A percentile compares a stretch with the other conserved stretches of the same genome.
phyloP scores from a whole-genome alignment of 2,329 filamentous ascomycete species.

The Xylariaceae sp. region DNA sequence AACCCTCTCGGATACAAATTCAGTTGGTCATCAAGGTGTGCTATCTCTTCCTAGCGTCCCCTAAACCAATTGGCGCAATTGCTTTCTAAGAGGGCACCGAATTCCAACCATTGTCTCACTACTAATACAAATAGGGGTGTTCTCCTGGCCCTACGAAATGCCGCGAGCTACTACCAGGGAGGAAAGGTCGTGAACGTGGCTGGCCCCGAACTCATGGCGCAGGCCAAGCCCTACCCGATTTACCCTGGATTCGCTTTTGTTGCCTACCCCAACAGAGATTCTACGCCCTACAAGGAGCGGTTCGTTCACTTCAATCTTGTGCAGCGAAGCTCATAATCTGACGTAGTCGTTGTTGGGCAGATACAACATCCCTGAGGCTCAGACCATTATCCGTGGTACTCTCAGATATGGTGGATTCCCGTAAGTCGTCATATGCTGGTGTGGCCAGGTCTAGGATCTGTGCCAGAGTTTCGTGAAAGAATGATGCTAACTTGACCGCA shows the following conservation, averaged over 20 bases:
- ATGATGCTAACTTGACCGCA: neutral
- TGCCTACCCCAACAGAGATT: slow-evolving; percentile 90
- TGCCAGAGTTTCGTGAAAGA: neutral
- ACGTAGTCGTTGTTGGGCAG: neutral
- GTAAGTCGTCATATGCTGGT: neutral
- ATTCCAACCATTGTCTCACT: slow-evolving; percentile 56
- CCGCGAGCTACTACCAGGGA: slow-evolving; percentile 76
- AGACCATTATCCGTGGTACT: slow-evolving; percentile 80
- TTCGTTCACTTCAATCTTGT: neutral
- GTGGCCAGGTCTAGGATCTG: neutral
- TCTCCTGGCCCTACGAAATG: slow-evolving; percentile 77
- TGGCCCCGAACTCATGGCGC: slow-evolving; percentile 66
- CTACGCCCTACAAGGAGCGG: slow-evolving; percentile 76
- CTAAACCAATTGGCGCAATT: neutral
- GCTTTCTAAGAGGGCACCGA: neutral
- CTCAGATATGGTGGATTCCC: slow-evolving; percentile 87
- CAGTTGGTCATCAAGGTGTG: slow-evolving; percentile 45
- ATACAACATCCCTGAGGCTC: slow-evolving; percentile 85
- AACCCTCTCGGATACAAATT: slow-evolving; percentile 72
- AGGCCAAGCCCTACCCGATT: slow-evolving; percentile 84
- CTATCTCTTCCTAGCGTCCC: neutral
- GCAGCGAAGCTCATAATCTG: neutral
- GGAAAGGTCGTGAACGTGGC: slow-evolving; percentile 65
- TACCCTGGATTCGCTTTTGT: slow-evolving; percentile 80
- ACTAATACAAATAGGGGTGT: slow-evolving; percentile 57